These are phyloP conservation scores for Ophiostoma himal-ulmi DNA, from an alignment of 2,329 filamentous ascomycete genomes.

Conservation along the genomic window DNA sequence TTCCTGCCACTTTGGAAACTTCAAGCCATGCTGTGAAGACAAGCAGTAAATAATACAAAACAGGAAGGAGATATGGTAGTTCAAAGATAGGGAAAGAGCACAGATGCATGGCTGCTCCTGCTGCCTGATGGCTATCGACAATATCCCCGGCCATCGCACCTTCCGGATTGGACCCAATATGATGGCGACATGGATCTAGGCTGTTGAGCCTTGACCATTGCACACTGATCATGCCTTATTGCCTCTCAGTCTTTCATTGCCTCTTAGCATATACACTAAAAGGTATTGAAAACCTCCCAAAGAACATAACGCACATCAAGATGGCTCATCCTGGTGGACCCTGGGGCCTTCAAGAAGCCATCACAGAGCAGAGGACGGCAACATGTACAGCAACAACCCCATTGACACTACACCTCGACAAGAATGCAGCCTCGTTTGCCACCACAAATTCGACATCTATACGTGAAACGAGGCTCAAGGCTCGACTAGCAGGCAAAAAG, in stretches of 20 bases:
- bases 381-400: slow-evolving; percentile 7
- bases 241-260: not conserved
- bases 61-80: not conserved
- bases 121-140: not conserved
- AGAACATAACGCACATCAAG: not conserved
- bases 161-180: not conserved
- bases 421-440: not conserved
- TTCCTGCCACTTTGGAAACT: not conserved
- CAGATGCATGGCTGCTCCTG: not conserved
- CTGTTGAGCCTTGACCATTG: not conserved
- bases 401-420: slow-evolving; percentile 17
- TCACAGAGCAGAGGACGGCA: slow-evolving; percentile 21
- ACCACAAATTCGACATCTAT: not conserved
- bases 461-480: not conserved
- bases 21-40: not conserved
- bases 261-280: not conserved
- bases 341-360: slow-evolving; percentile 26
- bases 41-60: not conserved
- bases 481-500: not conserved
- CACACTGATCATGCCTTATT: not conserved
- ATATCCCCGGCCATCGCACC: slow-evolving; percentile 1
- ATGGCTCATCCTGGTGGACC: slow-evolving; percentile 14
- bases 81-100: not conserved
- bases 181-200: not conserved
- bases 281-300: not conserved